Evolutionary conservation across 441 rosid species (phyloP), one percentile per base, ranked within the genome.

Genomic region (Syzygium malaccense): DNA sequence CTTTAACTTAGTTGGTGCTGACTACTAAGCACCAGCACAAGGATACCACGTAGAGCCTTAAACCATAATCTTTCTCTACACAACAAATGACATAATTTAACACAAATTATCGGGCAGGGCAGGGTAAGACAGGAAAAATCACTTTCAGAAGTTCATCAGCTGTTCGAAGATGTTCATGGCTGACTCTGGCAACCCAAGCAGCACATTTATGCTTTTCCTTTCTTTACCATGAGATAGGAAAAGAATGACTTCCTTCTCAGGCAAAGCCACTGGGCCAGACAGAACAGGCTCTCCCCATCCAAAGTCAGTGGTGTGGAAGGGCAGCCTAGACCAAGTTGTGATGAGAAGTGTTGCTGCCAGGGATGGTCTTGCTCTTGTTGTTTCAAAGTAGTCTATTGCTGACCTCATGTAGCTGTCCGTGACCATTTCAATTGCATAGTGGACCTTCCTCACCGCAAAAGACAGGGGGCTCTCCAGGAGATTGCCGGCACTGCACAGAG

Each of bases 241-340:
- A 85, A 96, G 92, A 85, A 93, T 91, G 54, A 96, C 99, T 90
- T 96, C 97, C 91, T 95, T 95, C 92, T 96, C 95, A 1, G 99
- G 99, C 91, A 96, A 93, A 66, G 95, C 95, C 17, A 96, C 99
- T 7, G 99, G 98, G 37, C 98, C 97, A 45, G 98, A 94, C 13
- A 93, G 89, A 49, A 95, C 84, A 3, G 99, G 96, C 87, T 95
- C 95, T 56, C 99, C 98, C 99, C 98, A 97, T 26, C 99, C 98
- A n/a, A 96, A 97, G 53, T 97, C 96, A 23, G 93, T 92, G 0
- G 96, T 90, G 90, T 95, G 92, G 90, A 96, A 95, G 86, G 99
- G 91, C 55, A 97, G 92, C 89, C 94, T 94, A 37, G 96, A 94
- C 99, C 99, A 97, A 17, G 98, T 92, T 56, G 99, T 95, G 84